Evolutionary conservation across 164 flowering plant species (phyloP), one percentile per base, ranked within the genome.

Genomic region (Santalum album): DNA sequence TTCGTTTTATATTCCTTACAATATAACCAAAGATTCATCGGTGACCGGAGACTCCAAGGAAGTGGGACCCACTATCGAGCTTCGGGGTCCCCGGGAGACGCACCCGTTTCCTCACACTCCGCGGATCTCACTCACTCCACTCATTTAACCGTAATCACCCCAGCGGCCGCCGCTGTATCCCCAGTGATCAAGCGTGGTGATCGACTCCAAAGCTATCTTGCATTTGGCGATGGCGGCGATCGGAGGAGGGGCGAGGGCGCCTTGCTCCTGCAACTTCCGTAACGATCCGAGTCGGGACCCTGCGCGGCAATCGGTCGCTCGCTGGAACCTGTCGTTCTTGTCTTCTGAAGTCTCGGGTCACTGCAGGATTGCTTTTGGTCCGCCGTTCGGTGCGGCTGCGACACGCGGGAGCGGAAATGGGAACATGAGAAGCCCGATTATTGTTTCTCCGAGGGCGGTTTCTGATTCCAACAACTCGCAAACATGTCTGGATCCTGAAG

Each of bases 401-500:
- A 17, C n/a, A 19, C 19, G 42, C 36, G 43, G 21, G 47, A 59
- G 18, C 29, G 3, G 21, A 7, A 35, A 40, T 1, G 4, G 39
- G n/a, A 56, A 26, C 21, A 36, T 25, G 15, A 73, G 75, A 48
- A 20, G 26, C 19, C 75, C 78, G 34, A 12, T 64, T 19, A n/a
- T 76, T 25, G 86, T 85, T 16, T 78, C 86, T 26, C 96, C 96
- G 5, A 79, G 71, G 51, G 95, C 95, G 0, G 97, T 90, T 53
- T 86, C 95, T 0, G 95, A 90, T 67, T 81, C 95, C 29, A 67
- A 53, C 50, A 77, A 71, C 57, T 71, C 92, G 12, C 92, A 84
- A 71, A 86, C 95, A 1, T 90, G 97, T 59, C 92, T 90, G 25
- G 90, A 90, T 44, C 97, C 95, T 20, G 97, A 90, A 50, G 95